Percentiles rank a stretch among this genome's conserved stretches.
Conservation (phyloP, 1,284 basidiomycete genomes). For the Leucoagaricus sp. region DNA sequence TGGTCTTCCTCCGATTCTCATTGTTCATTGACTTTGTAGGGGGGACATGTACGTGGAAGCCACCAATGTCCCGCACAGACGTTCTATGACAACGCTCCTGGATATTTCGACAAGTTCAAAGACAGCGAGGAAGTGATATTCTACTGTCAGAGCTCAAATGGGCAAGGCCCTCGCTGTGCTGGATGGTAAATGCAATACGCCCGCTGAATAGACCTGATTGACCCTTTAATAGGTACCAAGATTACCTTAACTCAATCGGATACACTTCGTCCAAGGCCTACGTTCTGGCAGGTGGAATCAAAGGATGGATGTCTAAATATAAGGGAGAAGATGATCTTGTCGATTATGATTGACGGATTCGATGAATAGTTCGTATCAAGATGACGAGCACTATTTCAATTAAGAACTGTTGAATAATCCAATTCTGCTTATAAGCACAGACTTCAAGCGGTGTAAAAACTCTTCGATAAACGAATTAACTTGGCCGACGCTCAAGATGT, state of each 20-base stretch:
- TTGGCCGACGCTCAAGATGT: no score
- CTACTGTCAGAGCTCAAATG: constrained; percentile 41
- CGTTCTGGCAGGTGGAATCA: constrained; percentile 30
- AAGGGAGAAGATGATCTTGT: constrained; percentile 23
- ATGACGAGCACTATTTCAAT: no score
- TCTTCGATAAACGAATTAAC: no score
- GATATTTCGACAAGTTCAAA: constrained; percentile 34
- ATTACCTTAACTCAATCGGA: constrained; percentile 26
- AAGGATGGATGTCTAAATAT: constrained; percentile 29
- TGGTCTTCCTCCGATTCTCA: background rate
- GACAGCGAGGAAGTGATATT: constrained; percentile 36
- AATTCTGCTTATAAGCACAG: no score
- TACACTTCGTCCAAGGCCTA: constrained; percentile 27
- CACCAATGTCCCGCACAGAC: constrained; percentile 40
- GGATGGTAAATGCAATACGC: constrained; percentile 32
- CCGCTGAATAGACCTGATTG: background rate
- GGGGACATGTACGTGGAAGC: constrained; percentile 41
- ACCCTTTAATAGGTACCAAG: constrained; percentile 28
- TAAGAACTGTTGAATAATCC: no score
- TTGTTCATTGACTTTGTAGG: constrained; percentile 24
- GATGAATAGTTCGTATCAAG: no score
- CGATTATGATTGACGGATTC: constrained; percentile 36
- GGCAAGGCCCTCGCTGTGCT: constrained; percentile 40
- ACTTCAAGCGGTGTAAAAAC: no score
- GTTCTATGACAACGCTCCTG: constrained; percentile 37